Evolutionary conservation across 768 basidiomycete genomes (phyloP).

Genomic region (Artomyces pyxidatus): DNA sequence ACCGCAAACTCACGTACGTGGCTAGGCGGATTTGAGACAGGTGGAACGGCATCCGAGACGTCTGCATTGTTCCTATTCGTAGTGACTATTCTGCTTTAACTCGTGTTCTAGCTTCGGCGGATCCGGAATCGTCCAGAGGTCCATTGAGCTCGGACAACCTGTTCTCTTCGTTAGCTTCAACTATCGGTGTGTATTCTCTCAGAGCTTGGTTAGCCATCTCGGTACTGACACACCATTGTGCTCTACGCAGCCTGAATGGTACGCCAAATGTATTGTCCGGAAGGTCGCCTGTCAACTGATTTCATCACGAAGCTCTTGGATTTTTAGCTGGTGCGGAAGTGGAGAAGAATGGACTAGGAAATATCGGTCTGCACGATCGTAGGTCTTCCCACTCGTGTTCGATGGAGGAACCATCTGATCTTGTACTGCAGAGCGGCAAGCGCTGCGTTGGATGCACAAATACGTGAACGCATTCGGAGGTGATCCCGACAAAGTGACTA

Average conservation of each 20-base stretch:
- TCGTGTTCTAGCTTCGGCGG: constrained; percentile 6
- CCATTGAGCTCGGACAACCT: constrained; percentile 13
- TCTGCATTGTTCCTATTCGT: neutral
- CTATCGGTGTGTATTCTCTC: constrained; percentile 9
- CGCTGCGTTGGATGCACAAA: constrained; percentile 31
- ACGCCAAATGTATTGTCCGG: neutral
- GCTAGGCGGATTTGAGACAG: neutral
- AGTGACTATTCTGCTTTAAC: neutral
- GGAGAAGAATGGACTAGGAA: neutral
- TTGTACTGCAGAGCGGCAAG: constrained; percentile 19
- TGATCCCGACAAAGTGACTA: constrained; percentile 23
- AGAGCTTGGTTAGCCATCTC: neutral
- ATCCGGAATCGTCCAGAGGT: constrained; percentile 11
- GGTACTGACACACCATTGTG: neutral
- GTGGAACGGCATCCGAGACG: neutral
- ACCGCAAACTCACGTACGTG: too few species aligned
- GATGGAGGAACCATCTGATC: neutral
- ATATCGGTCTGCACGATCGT: constrained; percentile 5
- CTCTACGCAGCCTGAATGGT: neutral
- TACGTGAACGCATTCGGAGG: constrained; percentile 33
- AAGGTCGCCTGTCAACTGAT: neutral
- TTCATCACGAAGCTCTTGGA: neutral
- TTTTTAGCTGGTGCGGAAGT: neutral
- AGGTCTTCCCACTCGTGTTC: neutral
- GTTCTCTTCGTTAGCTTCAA: constrained; percentile 16